Evolutionary conservation across 2,329 filamentous ascomycete genomes (phyloP).

Genomic region (Curvularia eragrostidis): DNA sequence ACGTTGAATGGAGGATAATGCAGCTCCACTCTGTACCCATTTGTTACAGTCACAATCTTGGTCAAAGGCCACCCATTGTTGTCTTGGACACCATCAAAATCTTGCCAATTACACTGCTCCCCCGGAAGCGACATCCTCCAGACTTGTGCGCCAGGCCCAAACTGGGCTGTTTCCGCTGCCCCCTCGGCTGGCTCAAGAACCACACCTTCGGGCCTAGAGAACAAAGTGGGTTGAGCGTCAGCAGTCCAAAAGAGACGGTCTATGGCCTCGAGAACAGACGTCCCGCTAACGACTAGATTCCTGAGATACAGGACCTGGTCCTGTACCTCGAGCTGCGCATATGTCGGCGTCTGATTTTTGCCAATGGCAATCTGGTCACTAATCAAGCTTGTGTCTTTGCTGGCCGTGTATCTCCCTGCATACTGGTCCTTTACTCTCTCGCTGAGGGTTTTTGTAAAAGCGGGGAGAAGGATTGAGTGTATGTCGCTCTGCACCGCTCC

Average conservation of each 20-base stretch:
- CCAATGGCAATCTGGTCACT: conserved; percentile 22
- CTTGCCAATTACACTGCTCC: conserved; percentile 41
- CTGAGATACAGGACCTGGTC: conserved; percentile 39
- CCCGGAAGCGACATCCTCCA: conserved; percentile 39
- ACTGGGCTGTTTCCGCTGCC: conserved; percentile 29
- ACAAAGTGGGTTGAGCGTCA: conserved; percentile 23
- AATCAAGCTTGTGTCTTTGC: conserved; percentile 30
- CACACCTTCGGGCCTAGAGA: conserved; percentile 33
- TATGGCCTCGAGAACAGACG: conserved; percentile 37
- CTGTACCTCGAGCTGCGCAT: conserved; percentile 34
- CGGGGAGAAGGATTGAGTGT: conserved; percentile 36
- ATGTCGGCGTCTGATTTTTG: conserved; percentile 19
- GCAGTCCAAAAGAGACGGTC: conserved; percentile 37
- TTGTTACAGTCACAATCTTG: conserved; percentile 38
- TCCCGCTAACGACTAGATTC: conserved; percentile 37
- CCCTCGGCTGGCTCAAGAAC: conserved; percentile 38
- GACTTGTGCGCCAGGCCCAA: conserved; percentile 34
- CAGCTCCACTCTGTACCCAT: conserved; percentile 26
- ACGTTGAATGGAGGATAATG: conserved; percentile 43
- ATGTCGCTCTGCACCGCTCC: conserved; percentile 20
- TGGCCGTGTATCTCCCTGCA: conserved; percentile 31
- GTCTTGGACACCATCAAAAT: conserved; percentile 46
- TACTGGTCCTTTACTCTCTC: conserved; percentile 23
- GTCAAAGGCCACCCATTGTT: conserved; percentile 40
- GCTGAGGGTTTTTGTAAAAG: conserved; percentile 33